These are phyloP conservation scores for Aegilops umbellulata DNA, from an alignment of 176 grass and related monocot species.

Conservation along the genomic window DNA sequence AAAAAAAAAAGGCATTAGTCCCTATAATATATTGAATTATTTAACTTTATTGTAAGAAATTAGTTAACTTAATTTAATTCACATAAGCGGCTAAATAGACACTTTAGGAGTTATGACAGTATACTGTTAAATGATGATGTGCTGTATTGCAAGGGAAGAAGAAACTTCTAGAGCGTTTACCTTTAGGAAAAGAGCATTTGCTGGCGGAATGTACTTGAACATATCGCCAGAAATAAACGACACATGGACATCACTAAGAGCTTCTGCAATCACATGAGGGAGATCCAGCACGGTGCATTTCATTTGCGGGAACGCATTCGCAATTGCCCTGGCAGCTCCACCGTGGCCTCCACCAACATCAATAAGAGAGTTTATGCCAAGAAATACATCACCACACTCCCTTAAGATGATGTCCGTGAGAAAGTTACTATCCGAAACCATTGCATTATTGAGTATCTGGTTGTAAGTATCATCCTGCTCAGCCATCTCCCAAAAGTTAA, in stretches of 20 bases:
- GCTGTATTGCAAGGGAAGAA: background rate
- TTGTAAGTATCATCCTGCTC: conserved; percentile 8
- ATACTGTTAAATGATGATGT: background rate
- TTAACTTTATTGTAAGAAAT: background rate
- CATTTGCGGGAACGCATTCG: conserved; percentile 29
- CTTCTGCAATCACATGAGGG: conserved; percentile 38
- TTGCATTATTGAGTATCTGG: conserved; percentile 31
- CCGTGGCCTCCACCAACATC: conserved; percentile 43
- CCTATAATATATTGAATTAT: background rate
- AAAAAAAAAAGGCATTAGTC: background rate
- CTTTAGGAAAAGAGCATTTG: conserved; percentile 42
- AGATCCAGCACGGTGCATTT: conserved; percentile 50
- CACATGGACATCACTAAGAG: background rate
- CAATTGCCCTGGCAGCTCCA: conserved; percentile 11
- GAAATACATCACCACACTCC: conserved; percentile 19
- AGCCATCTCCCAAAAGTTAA: conserved; percentile 17
- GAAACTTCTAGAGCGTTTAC: background rate
- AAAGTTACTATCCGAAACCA: conserved; percentile 33
- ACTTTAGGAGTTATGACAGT: background rate
- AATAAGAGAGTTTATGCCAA: conserved; percentile 32
- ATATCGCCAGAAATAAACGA: conserved; percentile 40
- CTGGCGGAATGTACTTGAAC: conserved; percentile 40
- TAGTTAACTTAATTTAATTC: background rate
- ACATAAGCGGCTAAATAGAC: background rate
- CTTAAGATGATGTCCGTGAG: conserved; percentile 17